Evolutionary conservation across 495 filamentous ascomycete genomes (phyloP), one percentile per base, ranked within the genome.

Genomic region (Penicillium parvum): DNA sequence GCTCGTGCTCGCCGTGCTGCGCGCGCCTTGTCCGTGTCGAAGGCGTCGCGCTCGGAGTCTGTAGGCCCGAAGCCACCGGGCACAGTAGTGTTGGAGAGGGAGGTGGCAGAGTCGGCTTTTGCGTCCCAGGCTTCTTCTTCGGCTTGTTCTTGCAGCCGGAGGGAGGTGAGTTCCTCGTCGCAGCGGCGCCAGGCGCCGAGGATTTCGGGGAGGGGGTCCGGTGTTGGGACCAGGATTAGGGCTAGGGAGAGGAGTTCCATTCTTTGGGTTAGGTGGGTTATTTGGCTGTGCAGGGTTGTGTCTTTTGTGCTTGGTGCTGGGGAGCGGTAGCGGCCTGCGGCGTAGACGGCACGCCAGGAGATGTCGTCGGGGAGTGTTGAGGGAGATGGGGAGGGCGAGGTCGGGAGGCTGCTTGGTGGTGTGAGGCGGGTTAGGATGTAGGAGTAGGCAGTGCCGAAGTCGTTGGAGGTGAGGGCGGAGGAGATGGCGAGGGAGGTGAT

Each of bases 371-470:
- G 64, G 12, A 67, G 54, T 45, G 17, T 49, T 60, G 28, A 58
- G 45, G 30, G 53, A n/a, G n/a, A n/a, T n/a, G n/a, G 47, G 12
- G 58, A 34, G 11, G 60, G 57, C 19, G 64, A 52, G 28, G 50
- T 60, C 29, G 69, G 45, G 34, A 62, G 47, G 35, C 57, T 45
- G 15, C 60, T 58, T 26, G 60, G 50, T 6, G 71, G 71, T 12
- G 72, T 67, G 14, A 81, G 68, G 2, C 78, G 73, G 19, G 72
- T 95, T 45, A 94, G 78, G 23, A 95, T 85, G 65, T 92, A 96
- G 9, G 89, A 95, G 65, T 97, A 97, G 16, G 94, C 94, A 1
- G 94, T 97, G 49, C 95, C 91, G 50, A 97, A 97, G 56, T 98
- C 92, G 53, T 92, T 80, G 58, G 90, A 87, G 4, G 73, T 68